Evolutionary conservation across 352 stramenopile species (phyloP).

Genomic region (Phytophthora idaei): DNA sequence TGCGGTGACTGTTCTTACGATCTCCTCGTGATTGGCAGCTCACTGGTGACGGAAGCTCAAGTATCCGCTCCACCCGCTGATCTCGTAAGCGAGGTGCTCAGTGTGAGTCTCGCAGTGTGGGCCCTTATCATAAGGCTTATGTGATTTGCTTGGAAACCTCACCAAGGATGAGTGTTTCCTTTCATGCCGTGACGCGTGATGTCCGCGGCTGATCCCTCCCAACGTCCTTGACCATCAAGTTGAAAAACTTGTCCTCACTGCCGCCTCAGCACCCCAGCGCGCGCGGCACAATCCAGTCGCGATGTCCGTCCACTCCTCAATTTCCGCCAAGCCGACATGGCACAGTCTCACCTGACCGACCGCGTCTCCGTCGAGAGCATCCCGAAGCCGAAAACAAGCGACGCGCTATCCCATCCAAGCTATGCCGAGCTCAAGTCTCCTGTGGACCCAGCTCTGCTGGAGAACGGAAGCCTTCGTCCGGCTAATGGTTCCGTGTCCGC

Average conservation of each 20-base stretch:
- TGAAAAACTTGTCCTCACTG: background rate
- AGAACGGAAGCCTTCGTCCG: conserved; percentile 26
- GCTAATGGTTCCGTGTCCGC: conserved; percentile 25
- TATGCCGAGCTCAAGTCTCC: conserved; percentile 37
- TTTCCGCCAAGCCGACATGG: conserved; percentile 7
- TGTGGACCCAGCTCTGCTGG: conserved; percentile 2
- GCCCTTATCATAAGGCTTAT: background rate
- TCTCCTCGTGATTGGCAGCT: conserved; percentile 19
- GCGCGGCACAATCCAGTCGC: background rate
- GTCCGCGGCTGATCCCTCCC: conserved; percentile 2
- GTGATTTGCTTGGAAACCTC: conserved; percentile 14
- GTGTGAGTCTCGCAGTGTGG: background rate
- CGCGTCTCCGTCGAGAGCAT: conserved; percentile 31
- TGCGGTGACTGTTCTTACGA: conserved; percentile 3
- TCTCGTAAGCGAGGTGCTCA: no score
- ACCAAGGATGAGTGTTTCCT: conserved; percentile 15
- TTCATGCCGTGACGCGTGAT: background rate
- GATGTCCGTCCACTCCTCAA: conserved; percentile 7
- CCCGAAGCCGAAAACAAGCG: conserved; percentile 14
- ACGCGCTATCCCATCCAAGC: conserved; percentile 18
- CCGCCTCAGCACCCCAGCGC: background rate
- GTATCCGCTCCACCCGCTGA: background rate
- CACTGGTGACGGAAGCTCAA: conserved; percentile 5
- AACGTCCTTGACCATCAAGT: background rate
- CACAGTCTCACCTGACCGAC: conserved; percentile 21